Percentiles rank a stretch among this genome's conserved stretches.
Conservation (phyloP, 805 yeast genomes). For the Starmerella asiatica region DNA sequence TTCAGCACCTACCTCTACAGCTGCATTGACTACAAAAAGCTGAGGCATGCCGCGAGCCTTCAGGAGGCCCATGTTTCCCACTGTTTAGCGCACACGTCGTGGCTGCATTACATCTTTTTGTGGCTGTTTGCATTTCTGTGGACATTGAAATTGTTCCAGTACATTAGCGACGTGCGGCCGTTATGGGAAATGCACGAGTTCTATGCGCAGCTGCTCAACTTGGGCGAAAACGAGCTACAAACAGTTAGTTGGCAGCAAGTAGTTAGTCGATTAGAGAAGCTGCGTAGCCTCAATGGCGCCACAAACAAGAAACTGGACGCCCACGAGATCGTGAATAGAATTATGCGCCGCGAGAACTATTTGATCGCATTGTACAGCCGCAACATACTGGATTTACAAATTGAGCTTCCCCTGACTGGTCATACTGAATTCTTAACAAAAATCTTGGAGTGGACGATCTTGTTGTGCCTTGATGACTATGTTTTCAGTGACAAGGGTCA, state of each 20-base stretch:
- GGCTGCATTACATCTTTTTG: constrained; percentile 43
- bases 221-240: constrained; percentile 71
- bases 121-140: constrained; percentile 43
- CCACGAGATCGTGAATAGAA: constrained; percentile 86
- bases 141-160: constrained; percentile 30
- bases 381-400: constrained; percentile 51
- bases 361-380: constrained; percentile 79
- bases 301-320: constrained; percentile 55
- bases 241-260: constrained; percentile 88
- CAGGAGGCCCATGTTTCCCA: constrained; percentile 34
- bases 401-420: constrained; percentile 37
- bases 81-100: constrained; percentile 37
- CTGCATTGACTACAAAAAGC: constrained; percentile 57
- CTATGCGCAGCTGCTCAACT: constrained; percentile 54
- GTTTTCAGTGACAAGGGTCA: constrained; percentile 77
- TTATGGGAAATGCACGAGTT: constrained; percentile 65
- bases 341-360: constrained; percentile 91
- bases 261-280: constrained; percentile 55
- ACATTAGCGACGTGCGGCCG: constrained; percentile 49
- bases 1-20: constrained; percentile 66
- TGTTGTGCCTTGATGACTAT: constrained; percentile 74
- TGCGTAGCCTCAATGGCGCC: constrained; percentile 39
- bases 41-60: constrained; percentile 25
- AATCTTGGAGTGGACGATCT: constrained; percentile 89
- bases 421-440: constrained; percentile 46